A percentile compares a stretch with the other conserved stretches of the same genome.
Conservation (phyloP, 208 protist genomes). For the Wallacemonas sp. region DNA sequence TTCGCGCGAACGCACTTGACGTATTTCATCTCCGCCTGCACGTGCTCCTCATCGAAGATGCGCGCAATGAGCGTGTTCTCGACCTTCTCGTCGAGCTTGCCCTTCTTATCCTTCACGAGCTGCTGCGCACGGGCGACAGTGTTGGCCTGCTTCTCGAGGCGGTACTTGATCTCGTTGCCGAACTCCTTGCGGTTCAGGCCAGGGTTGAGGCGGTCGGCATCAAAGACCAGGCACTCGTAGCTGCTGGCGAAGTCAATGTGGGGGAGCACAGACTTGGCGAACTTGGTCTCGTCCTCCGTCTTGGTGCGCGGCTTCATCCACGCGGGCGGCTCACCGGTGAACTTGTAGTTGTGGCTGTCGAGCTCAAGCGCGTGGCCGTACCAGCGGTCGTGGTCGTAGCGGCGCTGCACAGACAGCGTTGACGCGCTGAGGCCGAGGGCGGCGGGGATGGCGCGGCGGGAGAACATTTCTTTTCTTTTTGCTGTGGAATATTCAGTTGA, state of each 20-base stretch:
- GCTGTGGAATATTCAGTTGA: background rate
- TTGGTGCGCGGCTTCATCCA: constrained; percentile 73
- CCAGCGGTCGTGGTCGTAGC: constrained; percentile 85
- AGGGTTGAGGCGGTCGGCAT: constrained; percentile 78
- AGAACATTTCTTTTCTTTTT: constrained; percentile 32
- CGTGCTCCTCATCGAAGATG: constrained; percentile 88
- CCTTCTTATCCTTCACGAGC: constrained; percentile 66
- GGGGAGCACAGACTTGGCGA: constrained; percentile 69
- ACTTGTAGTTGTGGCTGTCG: constrained; percentile 86
- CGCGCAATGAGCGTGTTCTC: constrained; percentile 82
- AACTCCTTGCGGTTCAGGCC: constrained; percentile 87
- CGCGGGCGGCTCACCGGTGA: constrained; percentile 68
- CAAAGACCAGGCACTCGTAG: constrained; percentile 84
- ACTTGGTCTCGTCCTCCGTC: constrained; percentile 81
- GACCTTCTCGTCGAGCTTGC: constrained; percentile 34
- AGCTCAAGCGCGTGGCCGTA: constrained; percentile 84
- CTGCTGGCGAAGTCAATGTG: constrained; percentile 83
- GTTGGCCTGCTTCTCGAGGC: constrained; percentile 87
- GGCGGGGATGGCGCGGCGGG: constrained; percentile 51
- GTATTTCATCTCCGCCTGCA: constrained; percentile 90
- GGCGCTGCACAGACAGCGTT: constrained; percentile 49
- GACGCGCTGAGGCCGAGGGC: constrained; percentile 28
- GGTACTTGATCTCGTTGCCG: constrained; percentile 81
- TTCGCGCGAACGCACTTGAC: constrained; percentile 90
- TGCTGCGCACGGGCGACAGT: constrained; percentile 83